Base-by-base conservation (phyloP, 305 asterid species). In the Fraxinus greggii region DNA sequence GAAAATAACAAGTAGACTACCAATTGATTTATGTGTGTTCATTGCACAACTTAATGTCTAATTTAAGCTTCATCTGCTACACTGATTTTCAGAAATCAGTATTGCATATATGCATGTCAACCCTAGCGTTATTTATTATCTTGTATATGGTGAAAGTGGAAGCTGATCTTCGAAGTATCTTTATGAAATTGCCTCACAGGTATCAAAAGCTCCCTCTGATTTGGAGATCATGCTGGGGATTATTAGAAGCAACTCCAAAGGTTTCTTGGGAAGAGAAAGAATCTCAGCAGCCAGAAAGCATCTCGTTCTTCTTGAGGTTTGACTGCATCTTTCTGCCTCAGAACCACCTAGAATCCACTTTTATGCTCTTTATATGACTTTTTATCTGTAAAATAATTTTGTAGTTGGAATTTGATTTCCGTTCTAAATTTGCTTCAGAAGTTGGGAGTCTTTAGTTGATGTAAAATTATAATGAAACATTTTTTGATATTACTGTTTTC, bases 171-270 rank as follows among this genome's bases (percentile, higher is more conserved):
- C 82, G 19, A 69, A 76, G 69, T 40, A 45, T 76, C 15, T 48
- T 74, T n/a, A 81, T 81, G 75, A 78, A 79, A 31, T 72, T 80
- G 45, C 67, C 85, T 80, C 81, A 51, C 86, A 96, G 98, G 97
- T 91, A 80, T 92, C 98, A 19, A 96, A 91, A 87, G 82, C 97
- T 56, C 98, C 99, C 59, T 94, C 99, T 83, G 99, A 96, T 84
- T 87, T 92, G 92, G 99, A 96, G 90, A 89, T 90, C 42, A 89
- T 92, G 89, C 87, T 96, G 87, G 93, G 95, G 38, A 92, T 93
- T 81, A 94, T 96, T 84, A 93, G 94, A 90, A 96, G 87, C 89
- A 86, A 65, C 85, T 92, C 93, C 84, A 91, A 90, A 88, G 98
- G 95, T 51, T 77, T 91, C 84, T 78, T 96, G 83, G 98, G 89